Percentiles rank a stretch among this genome's conserved stretches.
Evolutionary conservation across 2,329 filamentous ascomycete species (phyloP).

Genomic region (Tolypocladium tropicale): DNA sequence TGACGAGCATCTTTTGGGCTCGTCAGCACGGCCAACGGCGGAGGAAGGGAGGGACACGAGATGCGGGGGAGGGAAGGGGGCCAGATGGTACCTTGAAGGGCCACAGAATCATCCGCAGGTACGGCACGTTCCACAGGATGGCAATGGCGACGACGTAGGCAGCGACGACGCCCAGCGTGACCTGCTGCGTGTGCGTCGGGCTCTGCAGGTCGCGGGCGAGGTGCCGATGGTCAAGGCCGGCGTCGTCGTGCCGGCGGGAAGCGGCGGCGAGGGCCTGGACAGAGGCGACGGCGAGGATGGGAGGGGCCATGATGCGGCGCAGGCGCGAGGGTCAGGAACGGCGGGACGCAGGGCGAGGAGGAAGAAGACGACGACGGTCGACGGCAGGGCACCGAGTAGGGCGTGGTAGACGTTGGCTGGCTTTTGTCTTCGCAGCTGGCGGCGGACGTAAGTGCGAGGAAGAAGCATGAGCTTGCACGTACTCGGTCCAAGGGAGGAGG

Average conservation of each 20-base stretch:
- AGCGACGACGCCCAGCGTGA: slow-evolving; percentile 62
- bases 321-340: neutral
- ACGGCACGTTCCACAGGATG: slow-evolving; percentile 70
- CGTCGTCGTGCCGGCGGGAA: neutral
- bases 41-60: neutral
- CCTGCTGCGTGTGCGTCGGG: slow-evolving; percentile 57
- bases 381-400: too few species aligned
- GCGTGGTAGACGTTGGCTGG: too few species aligned
- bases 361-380: neutral
- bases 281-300: neutral
- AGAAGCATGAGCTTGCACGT: too few species aligned
- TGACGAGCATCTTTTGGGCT: slow-evolving; percentile 66
- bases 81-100: slow-evolving; percentile 61
- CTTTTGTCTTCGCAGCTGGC: too few species aligned
- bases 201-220: slow-evolving; percentile 38
- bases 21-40: neutral
- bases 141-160: slow-evolving; percentile 66
- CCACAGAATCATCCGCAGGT: slow-evolving; percentile 65
- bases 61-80: neutral
- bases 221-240: neutral
- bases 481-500: too few species aligned
- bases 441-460: too few species aligned
- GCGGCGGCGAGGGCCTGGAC: neutral
- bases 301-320: neutral
- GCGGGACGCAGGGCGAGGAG: neutral